Conservation (phyloP, 495 filamentous ascomycete species). For the Podospora pseudocomata region DNA sequence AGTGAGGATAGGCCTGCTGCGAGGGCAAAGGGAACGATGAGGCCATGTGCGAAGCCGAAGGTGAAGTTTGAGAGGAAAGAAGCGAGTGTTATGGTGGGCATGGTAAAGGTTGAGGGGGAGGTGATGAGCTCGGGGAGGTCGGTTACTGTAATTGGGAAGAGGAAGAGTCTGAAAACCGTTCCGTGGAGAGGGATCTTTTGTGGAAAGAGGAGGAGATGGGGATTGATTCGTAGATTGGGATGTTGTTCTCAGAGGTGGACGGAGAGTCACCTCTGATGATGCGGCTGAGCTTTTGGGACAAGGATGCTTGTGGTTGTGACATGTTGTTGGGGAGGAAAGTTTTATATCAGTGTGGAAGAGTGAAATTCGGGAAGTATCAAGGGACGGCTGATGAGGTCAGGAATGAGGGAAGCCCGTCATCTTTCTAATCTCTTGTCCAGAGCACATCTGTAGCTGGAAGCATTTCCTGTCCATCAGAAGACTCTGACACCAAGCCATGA, state of each 20-base stretch:
- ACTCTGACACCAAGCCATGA: neutral
- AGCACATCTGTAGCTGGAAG: neutral
- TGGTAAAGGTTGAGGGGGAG: neutral
- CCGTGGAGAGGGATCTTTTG: neutral
- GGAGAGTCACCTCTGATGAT: neutral
- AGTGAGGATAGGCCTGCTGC: slow-evolving; percentile 62
- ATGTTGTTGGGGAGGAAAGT: neutral
- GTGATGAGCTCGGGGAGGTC: neutral
- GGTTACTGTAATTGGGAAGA: neutral
- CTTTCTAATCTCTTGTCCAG: neutral
- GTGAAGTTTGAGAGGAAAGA: slow-evolving; percentile 43
- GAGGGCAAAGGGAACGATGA: slow-evolving; percentile 64
- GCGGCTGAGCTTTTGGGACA: neutral
- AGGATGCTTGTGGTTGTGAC: neutral
- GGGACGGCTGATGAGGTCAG: neutral
- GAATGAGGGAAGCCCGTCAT: neutral
- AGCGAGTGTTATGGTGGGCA: slow-evolving; percentile 13
- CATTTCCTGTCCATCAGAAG: neutral
- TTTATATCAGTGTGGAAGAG: neutral
- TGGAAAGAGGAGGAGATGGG: neutral
- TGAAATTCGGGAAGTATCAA: neutral
- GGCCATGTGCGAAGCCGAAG: slow-evolving; percentile 58
- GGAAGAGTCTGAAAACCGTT: neutral
- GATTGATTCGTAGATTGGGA: slow-evolving; percentile 10
- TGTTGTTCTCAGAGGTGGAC: neutral